phyloP scores from a whole-genome alignment of 176 grass and related monocot genomes.

The Hsuehochloa calcarea region DNA sequence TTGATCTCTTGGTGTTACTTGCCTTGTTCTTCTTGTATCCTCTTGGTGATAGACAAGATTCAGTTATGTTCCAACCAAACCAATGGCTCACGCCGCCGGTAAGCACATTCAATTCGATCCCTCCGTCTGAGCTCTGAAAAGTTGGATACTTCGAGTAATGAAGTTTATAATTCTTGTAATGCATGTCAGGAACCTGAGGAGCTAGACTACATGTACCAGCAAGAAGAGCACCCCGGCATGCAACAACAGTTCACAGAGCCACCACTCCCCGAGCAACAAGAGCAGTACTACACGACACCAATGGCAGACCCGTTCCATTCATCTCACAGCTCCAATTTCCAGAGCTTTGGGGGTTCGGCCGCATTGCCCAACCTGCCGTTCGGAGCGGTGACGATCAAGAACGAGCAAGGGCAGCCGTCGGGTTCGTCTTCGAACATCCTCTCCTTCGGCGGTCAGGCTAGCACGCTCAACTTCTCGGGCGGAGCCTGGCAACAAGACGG shows the following conservation, averaged over 20 bases:
- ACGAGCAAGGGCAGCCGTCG: slow-evolving; percentile 16
- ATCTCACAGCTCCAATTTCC: slow-evolving; percentile 7
- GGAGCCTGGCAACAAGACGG: slow-evolving; percentile 33
- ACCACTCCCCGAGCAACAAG: neutral
- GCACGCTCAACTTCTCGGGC: slow-evolving; percentile 39
- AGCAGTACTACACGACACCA: slow-evolving; percentile 27
- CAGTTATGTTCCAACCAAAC: slow-evolving; percentile 37
- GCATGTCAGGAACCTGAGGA: slow-evolving; percentile 41
- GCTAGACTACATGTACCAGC: slow-evolving; percentile 39
- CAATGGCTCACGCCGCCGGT: slow-evolving; percentile 43
- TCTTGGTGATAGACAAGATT: neutral
- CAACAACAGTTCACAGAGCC: slow-evolving; percentile 19
- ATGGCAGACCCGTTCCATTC: slow-evolving; percentile 2
- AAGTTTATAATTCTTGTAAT: neutral
- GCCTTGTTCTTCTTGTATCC: neutral
- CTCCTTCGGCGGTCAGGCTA: slow-evolving; percentile 39
- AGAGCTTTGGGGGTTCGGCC: neutral
- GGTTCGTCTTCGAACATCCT: slow-evolving; percentile 18
- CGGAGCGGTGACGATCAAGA: neutral
- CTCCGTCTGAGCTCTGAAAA: neutral
- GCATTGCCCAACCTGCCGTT: slow-evolving; percentile 27
- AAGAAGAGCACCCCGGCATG: slow-evolving; percentile 13
- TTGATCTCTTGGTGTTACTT: neutral
- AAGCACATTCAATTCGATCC: neutral
- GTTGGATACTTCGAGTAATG: neutral